phyloP scores from a whole-genome alignment of 1,284 basidiomycete species.

The Microbotryum violaceum region DNA sequence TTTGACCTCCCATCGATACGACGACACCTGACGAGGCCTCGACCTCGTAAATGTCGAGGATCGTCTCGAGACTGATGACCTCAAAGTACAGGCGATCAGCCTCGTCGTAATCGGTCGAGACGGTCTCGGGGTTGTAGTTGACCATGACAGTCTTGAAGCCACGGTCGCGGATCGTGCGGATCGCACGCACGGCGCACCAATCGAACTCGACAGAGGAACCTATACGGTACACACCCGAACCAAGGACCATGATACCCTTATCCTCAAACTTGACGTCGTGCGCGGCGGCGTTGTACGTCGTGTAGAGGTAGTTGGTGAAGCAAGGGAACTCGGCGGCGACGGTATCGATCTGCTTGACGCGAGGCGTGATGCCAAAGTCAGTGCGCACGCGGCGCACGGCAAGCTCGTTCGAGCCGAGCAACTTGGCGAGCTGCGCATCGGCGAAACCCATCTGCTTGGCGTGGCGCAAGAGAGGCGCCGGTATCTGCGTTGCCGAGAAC shows the following conservation, averaged over 20 bases:
- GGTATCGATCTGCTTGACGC: slow-evolving; percentile 99
- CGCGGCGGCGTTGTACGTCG: slow-evolving; percentile 93
- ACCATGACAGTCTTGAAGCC: slow-evolving; percentile 97
- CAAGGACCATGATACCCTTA: slow-evolving; percentile 98
- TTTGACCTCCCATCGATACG: slow-evolving; percentile 93
- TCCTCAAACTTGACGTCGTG: slow-evolving; percentile 97
- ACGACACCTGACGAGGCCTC: slow-evolving; percentile 88
- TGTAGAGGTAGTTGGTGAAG: slow-evolving; percentile 99
- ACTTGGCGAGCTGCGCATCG: slow-evolving; percentile 87
- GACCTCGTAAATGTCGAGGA: slow-evolving; percentile 99
- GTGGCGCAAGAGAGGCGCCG: slow-evolving; percentile 60
- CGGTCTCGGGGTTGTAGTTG: slow-evolving; percentile 99
- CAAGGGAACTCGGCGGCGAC: slow-evolving; percentile 98
- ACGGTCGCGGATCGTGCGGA: slow-evolving; percentile 80
- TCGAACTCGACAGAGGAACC: slow-evolving; percentile 99
- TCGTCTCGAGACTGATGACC: slow-evolving; percentile 92
- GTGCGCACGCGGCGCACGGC: slow-evolving; percentile 78
- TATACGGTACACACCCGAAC: slow-evolving; percentile 96
- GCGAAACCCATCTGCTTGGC: slow-evolving; percentile 93
- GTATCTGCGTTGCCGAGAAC: slow-evolving; percentile 64
- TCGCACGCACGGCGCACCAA: slow-evolving; percentile 99
- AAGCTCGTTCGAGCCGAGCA: slow-evolving; percentile 75
- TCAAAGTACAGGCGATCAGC: slow-evolving; percentile 98
- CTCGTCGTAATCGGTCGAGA: slow-evolving; percentile 98
- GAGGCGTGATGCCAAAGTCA: slow-evolving; percentile 79